These are phyloP conservation scores for Trichoderma reesei DNA, from an alignment of 495 filamentous ascomycete species.

Conservation along the genomic window DNA sequence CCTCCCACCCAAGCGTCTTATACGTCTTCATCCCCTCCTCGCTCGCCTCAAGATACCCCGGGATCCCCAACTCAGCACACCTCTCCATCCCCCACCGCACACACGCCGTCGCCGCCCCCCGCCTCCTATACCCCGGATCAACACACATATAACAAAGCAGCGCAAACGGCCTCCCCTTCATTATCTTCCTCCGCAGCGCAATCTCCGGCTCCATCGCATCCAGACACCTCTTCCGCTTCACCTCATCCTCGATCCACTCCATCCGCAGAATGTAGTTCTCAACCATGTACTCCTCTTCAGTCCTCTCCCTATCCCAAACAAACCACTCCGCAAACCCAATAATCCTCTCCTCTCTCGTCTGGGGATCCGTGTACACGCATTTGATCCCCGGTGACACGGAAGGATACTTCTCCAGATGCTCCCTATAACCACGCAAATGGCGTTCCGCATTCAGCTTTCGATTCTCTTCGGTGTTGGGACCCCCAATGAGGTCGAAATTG, in stretches of 20 bases:
- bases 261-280: background rate
- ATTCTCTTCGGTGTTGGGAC: background rate
- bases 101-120: background rate
- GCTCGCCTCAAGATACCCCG: conserved; percentile 2
- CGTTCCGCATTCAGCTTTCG: background rate
- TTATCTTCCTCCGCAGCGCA: background rate
- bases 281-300: background rate
- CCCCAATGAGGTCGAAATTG: background rate
- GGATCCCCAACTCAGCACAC: background rate
- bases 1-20: conserved; percentile 1
- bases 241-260: background rate
- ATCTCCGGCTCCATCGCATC: background rate
- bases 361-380: background rate
- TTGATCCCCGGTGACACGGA: background rate
- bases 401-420: background rate
- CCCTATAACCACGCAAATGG: background rate
- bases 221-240: background rate
- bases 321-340: conserved; percentile 2
- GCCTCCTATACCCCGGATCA: background rate
- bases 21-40: conserved; percentile 7
- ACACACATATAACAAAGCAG: background rate
- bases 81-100: background rate
- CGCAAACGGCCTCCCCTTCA: background rate
- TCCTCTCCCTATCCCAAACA: background rate
- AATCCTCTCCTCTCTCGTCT: background rate